Base-by-base conservation (phyloP, 352 stramenopile species). In the Globisporangium middletonii region DNA sequence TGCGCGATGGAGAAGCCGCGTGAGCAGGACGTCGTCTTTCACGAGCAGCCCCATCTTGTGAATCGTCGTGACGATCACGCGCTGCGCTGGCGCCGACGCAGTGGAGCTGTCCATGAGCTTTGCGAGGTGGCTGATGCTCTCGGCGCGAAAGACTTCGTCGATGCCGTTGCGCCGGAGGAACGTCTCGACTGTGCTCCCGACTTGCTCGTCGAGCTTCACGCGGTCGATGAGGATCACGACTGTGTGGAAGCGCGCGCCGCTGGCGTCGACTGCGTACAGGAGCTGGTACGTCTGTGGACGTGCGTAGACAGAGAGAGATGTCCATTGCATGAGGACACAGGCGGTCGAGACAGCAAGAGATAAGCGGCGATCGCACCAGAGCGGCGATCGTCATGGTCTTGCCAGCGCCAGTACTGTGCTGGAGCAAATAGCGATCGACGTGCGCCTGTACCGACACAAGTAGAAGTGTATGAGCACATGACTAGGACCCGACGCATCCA, bases 171-270 rank as follows among this genome's bases (percentile, higher is more conserved):
- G 84, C 7, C 65, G 73, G 33, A 94, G 57, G 60, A 80, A 94
- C 8, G n/a, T 57, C 68, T 92, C 75, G 43, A 94, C 80, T 3
- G 65, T 80, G 50, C 77, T 73, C 30, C 84, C 82, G 23, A 92
- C 79, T 50, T 94, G 84, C 30, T 92, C 77, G 50, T 94, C 83
- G 47, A 94, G 65, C 49, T 91, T 91, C n/a, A 94, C 81, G 45
- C 84, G 78, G 45, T 94, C 84, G 45, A 90, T 68, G 47, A 94
- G 61, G 62, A 94, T 68, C 43, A 94, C 65, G 12, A 94, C 60
- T 3, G 84, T 91, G 64, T 92, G 81, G 59, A 91, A 94, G 42
- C 77, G 77, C 18, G 67, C 50, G 0, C 50, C 61, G 2, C 19
- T 18, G 4, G 51, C 26, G 59, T 92, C 81, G 37, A 71, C 73